Base-by-base conservation (phyloP, 2,329 filamentous ascomycete genomes). In the Chlorencoelia australis region DNA sequence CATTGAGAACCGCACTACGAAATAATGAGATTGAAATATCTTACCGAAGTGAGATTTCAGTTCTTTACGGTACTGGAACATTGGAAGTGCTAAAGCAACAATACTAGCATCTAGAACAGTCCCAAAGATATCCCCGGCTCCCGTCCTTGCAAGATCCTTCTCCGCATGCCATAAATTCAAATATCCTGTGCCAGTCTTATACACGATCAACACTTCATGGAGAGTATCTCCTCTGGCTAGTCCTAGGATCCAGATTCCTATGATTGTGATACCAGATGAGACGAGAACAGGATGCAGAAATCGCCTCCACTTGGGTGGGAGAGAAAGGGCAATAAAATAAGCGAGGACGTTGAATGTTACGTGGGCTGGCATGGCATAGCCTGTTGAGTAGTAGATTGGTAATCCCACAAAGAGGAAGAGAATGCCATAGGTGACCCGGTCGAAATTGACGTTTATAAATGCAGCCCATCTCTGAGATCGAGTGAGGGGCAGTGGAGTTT, bases 61-160 rank as follows among this genome's bases (percentile, higher is more conserved):
- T 56, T 77, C 71, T 25, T 65, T 61, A 3, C 72, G 66, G 55
- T 75, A 75, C 38, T 69, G 66, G 51, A 69, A 76, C 70, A 77
- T 77, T 1, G 73, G 72, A 13, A 78, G 55, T 2, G 73, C 72
- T 3, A 78, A 63, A 2, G 70, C 63, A 0, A 77, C 68, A 44
- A 78, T 77, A 42, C 63, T 65, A 5, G 70, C 71, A 47, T 78
- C 73, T 2, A 78, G 63, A 5, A 69, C 53, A 27, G 65, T 69
- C 43, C 62, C 57, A 41, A 77, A 66, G 15, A 77, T 49, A 45
- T 78, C 72, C 14, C 70, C 73, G 0, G 73, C 71, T 6, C 73
- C 73, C 0, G 71, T 70, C 2, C 54, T 47, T 4, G 40, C 36
- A 2, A 58, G 38, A 14, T 54, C 37, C 18, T 25, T 49, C 17